phyloP scores from a whole-genome alignment of 495 filamentous ascomycete species.

The Acidomyces sp. region DNA sequence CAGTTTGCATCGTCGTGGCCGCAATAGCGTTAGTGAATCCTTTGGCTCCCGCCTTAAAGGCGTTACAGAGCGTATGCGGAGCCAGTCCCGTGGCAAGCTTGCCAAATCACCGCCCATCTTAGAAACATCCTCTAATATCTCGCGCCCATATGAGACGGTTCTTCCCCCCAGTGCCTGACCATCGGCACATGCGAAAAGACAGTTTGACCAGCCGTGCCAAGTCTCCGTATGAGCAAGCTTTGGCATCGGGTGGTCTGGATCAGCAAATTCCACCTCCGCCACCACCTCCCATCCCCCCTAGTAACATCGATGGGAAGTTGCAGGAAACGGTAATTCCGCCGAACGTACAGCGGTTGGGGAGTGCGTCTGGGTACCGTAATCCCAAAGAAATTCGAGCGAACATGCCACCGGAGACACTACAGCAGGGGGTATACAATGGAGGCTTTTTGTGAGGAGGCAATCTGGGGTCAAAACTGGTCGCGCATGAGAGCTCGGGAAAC shows the following conservation, averaged over 20 bases:
- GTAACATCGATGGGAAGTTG: conserved; percentile 1
- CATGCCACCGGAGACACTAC: conserved; percentile 29
- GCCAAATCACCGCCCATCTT: conserved; percentile 25
- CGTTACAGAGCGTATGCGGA: conserved; percentile 30
- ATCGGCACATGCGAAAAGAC: conserved; percentile 14
- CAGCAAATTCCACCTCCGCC: conserved; percentile 17
- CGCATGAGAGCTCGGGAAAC: no score
- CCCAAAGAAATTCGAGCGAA: conserved; percentile 33
- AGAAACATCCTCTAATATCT: conserved; percentile 9
- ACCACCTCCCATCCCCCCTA: conserved; percentile 11
- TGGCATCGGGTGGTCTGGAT: conserved; percentile 14
- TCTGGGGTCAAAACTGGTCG: not conserved
- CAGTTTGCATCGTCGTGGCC: conserved; percentile 25
- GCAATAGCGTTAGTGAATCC: conserved; percentile 27
- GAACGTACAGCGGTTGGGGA: conserved; percentile 8
- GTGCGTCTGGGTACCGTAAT: conserved; percentile 26
- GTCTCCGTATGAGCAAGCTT: conserved; percentile 21
- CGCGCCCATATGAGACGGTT: conserved; percentile 27
- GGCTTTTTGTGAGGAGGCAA: conserved; percentile 13
- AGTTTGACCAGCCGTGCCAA: conserved; percentile 17
- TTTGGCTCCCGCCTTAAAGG: conserved; percentile 28
- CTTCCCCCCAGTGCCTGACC: conserved; percentile 21
- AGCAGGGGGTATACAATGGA: conserved; percentile 21
- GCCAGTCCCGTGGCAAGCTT: conserved; percentile 25
- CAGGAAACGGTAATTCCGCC: conserved; percentile 15